Evolutionary conservation across 306 rosid genomes (phyloP).

Genomic region (Mimosa pudica): DNA sequence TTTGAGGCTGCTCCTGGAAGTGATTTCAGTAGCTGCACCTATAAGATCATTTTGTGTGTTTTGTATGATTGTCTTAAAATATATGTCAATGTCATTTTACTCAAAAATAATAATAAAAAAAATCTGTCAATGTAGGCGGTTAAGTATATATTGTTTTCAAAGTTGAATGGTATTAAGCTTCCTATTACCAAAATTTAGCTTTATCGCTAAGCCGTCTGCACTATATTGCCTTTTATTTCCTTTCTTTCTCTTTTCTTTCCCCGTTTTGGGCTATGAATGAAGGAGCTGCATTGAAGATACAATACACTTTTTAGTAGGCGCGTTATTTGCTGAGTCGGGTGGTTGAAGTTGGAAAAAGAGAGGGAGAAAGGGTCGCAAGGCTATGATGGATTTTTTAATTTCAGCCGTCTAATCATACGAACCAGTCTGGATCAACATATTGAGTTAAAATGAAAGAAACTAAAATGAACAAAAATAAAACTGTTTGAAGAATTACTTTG

Average conservation of each 20-base stretch:
- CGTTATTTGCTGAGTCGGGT: background rate
- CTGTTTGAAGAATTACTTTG: background rate
- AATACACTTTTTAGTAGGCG: background rate
- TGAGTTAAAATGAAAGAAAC: background rate
- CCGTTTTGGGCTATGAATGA: background rate
- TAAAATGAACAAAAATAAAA: background rate
- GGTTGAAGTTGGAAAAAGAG: no score
- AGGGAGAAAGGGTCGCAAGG: no score
- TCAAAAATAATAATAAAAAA: no score
- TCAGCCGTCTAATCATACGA: no score
- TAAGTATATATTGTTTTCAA: conserved; percentile 41
- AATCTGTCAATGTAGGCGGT: conserved; percentile 54
- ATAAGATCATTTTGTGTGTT: background rate
- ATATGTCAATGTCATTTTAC: conserved; percentile 16
- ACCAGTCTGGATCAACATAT: no score
- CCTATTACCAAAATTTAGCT: background rate
- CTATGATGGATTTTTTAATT: no score
- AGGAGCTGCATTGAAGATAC: background rate
- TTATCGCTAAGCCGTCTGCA: background rate
- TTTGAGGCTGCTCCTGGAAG: conserved; percentile 43
- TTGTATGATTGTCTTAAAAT: background rate
- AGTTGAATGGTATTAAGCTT: background rate
- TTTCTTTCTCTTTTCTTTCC: background rate
- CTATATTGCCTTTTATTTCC: background rate
- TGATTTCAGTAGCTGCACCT: conserved; percentile 14